Conservation (phyloP, 2,329 filamentous ascomycete genomes). For the Ceratocystis smalleyi region DNA sequence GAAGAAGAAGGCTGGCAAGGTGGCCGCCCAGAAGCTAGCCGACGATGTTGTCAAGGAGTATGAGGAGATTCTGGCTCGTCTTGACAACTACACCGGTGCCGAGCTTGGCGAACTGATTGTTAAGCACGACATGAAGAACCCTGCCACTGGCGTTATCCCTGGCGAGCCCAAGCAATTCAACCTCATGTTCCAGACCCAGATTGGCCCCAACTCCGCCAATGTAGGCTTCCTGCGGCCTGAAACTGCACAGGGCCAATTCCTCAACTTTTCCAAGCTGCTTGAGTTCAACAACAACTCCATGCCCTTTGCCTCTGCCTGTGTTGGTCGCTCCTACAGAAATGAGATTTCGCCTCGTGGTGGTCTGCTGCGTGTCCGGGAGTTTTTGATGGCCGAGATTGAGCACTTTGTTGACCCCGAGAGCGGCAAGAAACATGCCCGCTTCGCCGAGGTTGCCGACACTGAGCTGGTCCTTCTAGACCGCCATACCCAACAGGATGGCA, state of each 20-base stretch:
- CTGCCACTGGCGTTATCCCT: constrained; percentile 59
- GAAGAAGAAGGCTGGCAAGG: constrained; percentile 69
- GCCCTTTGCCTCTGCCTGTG: constrained; percentile 93
- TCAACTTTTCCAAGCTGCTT: constrained; percentile 91
- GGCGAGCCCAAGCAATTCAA: constrained; percentile 82
- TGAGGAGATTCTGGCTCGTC: constrained; percentile 75
- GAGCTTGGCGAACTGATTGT: constrained; percentile 77
- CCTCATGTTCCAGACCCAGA: constrained; percentile 94
- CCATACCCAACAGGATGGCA: constrained; percentile 70
- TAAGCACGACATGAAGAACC: constrained; percentile 82
- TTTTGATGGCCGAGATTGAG: constrained; percentile 98
- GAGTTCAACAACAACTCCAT: constrained; percentile 92
- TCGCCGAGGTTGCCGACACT: constrained; percentile 68
- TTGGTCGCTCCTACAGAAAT: constrained; percentile 96
- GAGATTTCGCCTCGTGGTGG: constrained; percentile 90
- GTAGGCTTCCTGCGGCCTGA: constrained; percentile 81
- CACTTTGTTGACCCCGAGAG: constrained; percentile 91
- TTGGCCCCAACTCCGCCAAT: constrained; percentile 79
- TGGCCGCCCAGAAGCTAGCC: constrained; percentile 68
- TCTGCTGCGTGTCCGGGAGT: constrained; percentile 85
- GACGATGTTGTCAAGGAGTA: constrained; percentile 80
- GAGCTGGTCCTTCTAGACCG: constrained; percentile 75
- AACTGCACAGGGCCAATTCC: constrained; percentile 94
- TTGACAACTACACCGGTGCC: constrained; percentile 85
- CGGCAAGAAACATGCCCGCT: constrained; percentile 86